Evolutionary conservation across 768 basidiomycete species (phyloP).

Genomic region (Erythrobasidium yunnanense): DNA sequence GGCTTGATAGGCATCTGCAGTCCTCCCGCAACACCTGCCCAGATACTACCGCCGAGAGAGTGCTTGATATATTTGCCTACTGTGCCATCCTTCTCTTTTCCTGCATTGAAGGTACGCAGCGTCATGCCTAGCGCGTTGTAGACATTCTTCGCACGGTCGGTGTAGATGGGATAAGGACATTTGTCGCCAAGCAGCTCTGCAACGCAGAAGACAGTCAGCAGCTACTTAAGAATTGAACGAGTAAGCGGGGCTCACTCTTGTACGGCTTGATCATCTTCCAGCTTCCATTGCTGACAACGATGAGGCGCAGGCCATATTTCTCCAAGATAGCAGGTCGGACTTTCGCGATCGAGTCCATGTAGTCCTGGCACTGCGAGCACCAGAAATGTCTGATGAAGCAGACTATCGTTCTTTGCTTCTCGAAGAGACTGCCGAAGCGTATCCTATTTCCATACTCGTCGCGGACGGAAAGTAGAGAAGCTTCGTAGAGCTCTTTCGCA

Average conservation of each 20-base stretch:
- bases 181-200: constrained; percentile 1
- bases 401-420: constrained; percentile 18
- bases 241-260: neutral
- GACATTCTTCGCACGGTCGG: constrained; percentile 19
- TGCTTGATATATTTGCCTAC: constrained; percentile 11
- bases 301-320: constrained; percentile 8
- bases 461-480: constrained; percentile 18
- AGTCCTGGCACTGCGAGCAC: constrained; percentile 25
- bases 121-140: constrained; percentile 26
- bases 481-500: constrained; percentile 11
- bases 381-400: constrained; percentile 24
- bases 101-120: constrained; percentile 18
- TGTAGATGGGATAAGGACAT: constrained; percentile 22
- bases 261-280: constrained; percentile 28
- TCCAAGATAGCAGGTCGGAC: constrained; percentile 21
- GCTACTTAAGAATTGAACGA: too few species aligned
- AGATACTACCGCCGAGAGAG: neutral
- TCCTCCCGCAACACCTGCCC: neutral
- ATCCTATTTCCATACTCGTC: constrained; percentile 20
- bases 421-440: constrained; percentile 9
- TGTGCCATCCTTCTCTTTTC: neutral
- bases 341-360: constrained; percentile 12
- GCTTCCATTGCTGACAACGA: constrained; percentile 13
- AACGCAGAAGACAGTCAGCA: neutral
- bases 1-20: constrained; percentile 16